Base-by-base conservation (phyloP, 768 basidiomycete species). In the Naganishia onofrii region DNA sequence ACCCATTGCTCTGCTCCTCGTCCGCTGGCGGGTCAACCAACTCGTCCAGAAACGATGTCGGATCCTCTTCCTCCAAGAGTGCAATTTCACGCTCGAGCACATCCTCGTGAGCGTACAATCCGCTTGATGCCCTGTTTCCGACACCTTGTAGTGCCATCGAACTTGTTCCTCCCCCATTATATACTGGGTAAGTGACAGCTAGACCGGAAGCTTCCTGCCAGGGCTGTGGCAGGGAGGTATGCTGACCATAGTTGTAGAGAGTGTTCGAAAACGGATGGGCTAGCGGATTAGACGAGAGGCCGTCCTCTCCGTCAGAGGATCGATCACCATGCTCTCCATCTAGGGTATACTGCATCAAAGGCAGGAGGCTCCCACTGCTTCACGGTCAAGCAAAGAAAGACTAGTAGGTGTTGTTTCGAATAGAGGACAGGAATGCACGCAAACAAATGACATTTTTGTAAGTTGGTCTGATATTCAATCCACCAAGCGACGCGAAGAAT, bases 201-300 rank as follows among this genome's bases (percentile, higher is more conserved):
- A 58, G 57, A 29, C 46, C 56, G 26, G 68, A 56, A 0, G 53
- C 53, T 29, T 54, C 31, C 12, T 42, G 67, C 55, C 55, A 56
- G 12, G 53, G 53, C 36, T 68, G 67, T 13, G 53, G 53, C 36
- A 55, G 28, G n/a, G 53, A 44, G 10, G 53, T 54, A 17, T 56
- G 53, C 38, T 68, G 67, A 44, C 53, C 36, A 29, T 68, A 56
- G 31, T 42, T 44, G 44, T 68, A 68, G 0, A 68, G 55, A 5
- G 67, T 68, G 36, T 68, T 68, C 19, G 54, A 57, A 29, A 68
- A 68, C n/a, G 67, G 67, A 46, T 69, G 60, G 4, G 58, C 53
- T n/a, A 69, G 68, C 46, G 60, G 57, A 34, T 69, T 65, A 13
- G 57, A 65, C 9, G 60, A 44, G 38, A 63, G 60, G 3, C 60